A percentile compares a stretch with the other conserved stretches of the same genome.
These are phyloP conservation scores for Ascobolus immersus DNA, from an alignment of 495 filamentous ascomycete species.

Conservation along the genomic window DNA sequence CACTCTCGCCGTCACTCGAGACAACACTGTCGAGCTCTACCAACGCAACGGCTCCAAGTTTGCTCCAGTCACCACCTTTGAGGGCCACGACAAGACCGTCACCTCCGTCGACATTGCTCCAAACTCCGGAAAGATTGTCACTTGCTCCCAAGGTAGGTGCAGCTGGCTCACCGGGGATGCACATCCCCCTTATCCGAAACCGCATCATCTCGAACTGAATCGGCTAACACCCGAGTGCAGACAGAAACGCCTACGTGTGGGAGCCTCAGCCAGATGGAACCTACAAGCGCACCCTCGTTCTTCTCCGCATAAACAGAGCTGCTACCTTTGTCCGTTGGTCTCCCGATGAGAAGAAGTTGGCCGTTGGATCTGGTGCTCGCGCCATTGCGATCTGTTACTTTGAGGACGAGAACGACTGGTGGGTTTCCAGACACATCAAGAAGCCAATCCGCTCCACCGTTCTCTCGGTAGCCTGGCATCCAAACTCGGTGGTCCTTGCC, in stretches of 20 bases:
- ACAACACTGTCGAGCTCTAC: constrained; percentile 82
- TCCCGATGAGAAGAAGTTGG: constrained; percentile 87
- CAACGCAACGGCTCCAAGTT: constrained; percentile 45
- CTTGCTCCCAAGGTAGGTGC: constrained; percentile 68
- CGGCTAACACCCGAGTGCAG: constrained; percentile 23
- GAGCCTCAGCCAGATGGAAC: constrained; percentile 55
- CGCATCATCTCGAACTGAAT: background rate
- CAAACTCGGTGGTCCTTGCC: constrained; percentile 81
- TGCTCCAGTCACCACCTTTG: constrained; percentile 67
- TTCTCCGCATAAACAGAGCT: constrained; percentile 88
- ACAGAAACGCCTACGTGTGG: constrained; percentile 96
- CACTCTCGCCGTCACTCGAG: constrained; percentile 73
- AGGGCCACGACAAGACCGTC: constrained; percentile 87
- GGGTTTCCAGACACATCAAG: constrained; percentile 97
- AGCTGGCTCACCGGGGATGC: background rate
- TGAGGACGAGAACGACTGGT: constrained; percentile 97
- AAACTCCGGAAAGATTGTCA: constrained; percentile 70
- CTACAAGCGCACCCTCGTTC: constrained; percentile 91
- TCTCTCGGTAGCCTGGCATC: constrained; percentile 83
- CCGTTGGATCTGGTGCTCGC: constrained; percentile 82
- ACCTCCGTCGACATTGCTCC: constrained; percentile 92
- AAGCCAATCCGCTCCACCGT: constrained; percentile 94
- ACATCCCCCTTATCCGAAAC: background rate
- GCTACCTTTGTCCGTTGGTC: constrained; percentile 96
- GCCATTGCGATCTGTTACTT: constrained; percentile 98